phyloP scores from a whole-genome alignment of 352 stramenopile genomes.

The Albugo candida region DNA sequence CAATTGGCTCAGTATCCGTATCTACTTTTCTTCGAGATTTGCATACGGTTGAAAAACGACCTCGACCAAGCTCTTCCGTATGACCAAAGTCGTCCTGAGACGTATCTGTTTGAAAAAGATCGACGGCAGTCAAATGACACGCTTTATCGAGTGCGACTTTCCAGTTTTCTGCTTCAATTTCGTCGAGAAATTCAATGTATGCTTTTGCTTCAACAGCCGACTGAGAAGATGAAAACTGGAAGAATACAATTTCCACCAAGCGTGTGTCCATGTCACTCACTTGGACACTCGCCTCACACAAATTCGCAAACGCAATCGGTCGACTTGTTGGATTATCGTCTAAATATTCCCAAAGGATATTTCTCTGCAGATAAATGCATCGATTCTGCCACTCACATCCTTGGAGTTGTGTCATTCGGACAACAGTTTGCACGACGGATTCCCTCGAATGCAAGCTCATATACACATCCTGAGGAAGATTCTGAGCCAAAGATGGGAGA shows the following conservation, averaged over 20 bases:
- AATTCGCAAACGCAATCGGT: conserved; percentile 51
- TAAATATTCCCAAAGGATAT: conserved; percentile 58
- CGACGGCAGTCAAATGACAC: conserved; percentile 1
- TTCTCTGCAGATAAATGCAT: conserved; percentile 46
- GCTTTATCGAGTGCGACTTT: neutral
- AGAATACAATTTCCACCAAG: too few relatives aligned
- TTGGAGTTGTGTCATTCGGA: conserved; percentile 41
- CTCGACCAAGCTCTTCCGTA: conserved; percentile 58
- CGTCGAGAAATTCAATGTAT: neutral
- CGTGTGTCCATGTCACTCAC: conserved; percentile 11
- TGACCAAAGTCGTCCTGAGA: neutral
- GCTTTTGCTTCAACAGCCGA: neutral
- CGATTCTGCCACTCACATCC: conserved; percentile 43
- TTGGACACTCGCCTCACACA: conserved; percentile 45
- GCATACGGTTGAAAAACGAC: conserved; percentile 55
- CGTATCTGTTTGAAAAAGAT: conserved; percentile 1
- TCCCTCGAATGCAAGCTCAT: conserved; percentile 14
- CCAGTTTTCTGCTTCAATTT: conserved; percentile 3
- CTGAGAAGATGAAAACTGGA: too few relatives aligned
- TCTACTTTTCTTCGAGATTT: conserved; percentile 17
- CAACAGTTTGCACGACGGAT: conserved; percentile 11
- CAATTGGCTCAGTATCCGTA: neutral
- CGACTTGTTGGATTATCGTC: conserved; percentile 34
- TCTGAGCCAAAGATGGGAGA: conserved; percentile 36
- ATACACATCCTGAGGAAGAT: conserved; percentile 41